Evolutionary conservation across 2,329 filamentous ascomycete genomes (phyloP).

Genomic region (Apiospora sp.): DNA sequence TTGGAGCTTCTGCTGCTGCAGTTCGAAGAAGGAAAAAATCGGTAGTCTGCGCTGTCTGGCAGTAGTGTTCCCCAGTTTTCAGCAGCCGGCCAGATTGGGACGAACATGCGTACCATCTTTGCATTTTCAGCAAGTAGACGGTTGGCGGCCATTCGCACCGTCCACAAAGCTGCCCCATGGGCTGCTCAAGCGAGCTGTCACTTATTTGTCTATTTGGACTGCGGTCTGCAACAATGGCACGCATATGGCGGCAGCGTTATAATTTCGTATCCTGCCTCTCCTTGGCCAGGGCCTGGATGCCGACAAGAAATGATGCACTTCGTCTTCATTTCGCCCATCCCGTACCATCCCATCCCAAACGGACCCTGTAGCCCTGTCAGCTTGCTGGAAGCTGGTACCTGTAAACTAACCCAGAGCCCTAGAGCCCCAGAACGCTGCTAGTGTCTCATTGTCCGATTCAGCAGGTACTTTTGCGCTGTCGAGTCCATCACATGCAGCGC

Average conservation of each 20-base stretch:
- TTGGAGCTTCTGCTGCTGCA: not conserved
- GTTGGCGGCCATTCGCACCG: not conserved
- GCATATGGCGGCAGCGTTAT: not conserved
- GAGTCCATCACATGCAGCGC: conserved; percentile 11
- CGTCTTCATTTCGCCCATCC: not conserved
- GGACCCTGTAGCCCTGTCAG: not conserved
- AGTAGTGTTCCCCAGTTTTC: not conserved
- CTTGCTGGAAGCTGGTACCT: not conserved
- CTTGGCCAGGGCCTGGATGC: not conserved
- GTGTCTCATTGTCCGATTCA: not conserved
- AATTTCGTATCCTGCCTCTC: not conserved
- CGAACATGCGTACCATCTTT: conserved; percentile 6
- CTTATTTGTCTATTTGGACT: not conserved
- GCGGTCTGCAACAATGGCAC: not conserved
- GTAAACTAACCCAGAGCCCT: not conserved
- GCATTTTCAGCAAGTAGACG: not conserved
- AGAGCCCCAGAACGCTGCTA: not conserved
- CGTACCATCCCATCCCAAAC: not conserved
- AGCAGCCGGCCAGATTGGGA: conserved; percentile 12
- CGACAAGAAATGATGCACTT: not conserved
- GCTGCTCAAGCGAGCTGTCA: conserved; percentile 10
- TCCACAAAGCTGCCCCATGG: not conserved
- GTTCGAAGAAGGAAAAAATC: not conserved
- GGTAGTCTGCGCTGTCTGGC: not conserved
- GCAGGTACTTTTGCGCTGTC: not conserved